A percentile compares a stretch with the other conserved stretches of the same genome.
These are phyloP conservation scores for Hypomontagnella monticulosa DNA, from an alignment of 495 filamentous ascomycete species.

Conservation along the genomic window DNA sequence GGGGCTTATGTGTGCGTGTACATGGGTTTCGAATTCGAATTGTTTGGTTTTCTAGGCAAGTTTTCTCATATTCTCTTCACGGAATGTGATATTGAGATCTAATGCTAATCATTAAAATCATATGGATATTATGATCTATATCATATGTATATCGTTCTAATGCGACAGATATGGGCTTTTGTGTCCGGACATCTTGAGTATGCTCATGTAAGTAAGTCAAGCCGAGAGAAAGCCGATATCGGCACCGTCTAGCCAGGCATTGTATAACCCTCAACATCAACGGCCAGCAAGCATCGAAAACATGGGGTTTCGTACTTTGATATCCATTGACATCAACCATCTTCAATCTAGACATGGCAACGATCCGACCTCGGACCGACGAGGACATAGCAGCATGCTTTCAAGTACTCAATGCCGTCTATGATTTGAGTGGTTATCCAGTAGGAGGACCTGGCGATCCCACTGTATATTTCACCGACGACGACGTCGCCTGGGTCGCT, in stretches of 20 bases:
- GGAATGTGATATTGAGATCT: no score
- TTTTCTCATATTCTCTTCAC: no score
- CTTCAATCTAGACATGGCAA: conserved; percentile 2
- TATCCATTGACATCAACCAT: no score
- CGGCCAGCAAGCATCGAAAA: not conserved
- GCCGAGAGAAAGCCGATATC: not conserved
- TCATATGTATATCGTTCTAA: not conserved
- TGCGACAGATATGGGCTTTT: no score
- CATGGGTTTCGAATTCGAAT: no score
- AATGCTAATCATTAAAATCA: no score
- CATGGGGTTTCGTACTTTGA: not conserved
- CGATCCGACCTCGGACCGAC: conserved; percentile 22
- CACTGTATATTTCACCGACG: conserved; percentile 62
- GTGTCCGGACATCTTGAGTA: not conserved
- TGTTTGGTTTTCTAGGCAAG: no score
- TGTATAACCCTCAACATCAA: not conserved
- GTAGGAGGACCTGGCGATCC: conserved; percentile 23
- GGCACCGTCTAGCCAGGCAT: not conserved
- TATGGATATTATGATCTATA: not conserved
- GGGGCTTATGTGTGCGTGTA: no score
- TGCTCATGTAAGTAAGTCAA: not conserved
- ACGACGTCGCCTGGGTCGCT: conserved; percentile 89
- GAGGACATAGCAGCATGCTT: conserved; percentile 16
- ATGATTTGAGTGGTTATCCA: conserved; percentile 27
- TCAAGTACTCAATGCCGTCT: conserved; percentile 20